Percentiles rank a stretch among this genome's conserved stretches.
phyloP scores from a whole-genome alignment of 306 rosid genomes.

The Cucurbita pepo region DNA sequence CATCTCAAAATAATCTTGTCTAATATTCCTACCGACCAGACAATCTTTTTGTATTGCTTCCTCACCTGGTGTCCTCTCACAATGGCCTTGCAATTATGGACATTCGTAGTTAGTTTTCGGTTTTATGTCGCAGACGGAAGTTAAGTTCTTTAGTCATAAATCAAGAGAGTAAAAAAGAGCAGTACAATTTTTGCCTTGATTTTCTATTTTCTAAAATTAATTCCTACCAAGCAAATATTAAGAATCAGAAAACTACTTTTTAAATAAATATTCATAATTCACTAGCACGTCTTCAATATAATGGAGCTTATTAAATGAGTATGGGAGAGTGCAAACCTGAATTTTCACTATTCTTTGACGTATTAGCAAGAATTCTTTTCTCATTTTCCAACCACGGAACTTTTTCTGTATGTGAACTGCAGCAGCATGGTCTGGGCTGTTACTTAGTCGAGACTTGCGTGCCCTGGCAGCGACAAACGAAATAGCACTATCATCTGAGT shows the following conservation, averaged over 20 bases:
- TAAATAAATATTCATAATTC: neutral
- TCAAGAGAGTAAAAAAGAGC: neutral
- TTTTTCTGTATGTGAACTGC: constrained; percentile 76
- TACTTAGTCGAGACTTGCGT: constrained; percentile 31
- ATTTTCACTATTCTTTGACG: constrained; percentile 85
- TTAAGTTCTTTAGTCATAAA: neutral
- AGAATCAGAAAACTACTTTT: neutral
- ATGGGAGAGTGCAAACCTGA: constrained; percentile 37
- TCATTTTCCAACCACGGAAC: constrained; percentile 82
- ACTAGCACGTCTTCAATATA: neutral
- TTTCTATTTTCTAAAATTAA: neutral
- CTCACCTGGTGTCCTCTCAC: constrained; percentile 91
- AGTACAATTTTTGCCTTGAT: neutral
- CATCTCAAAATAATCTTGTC: constrained; percentile 80
- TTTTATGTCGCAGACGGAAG: neutral
- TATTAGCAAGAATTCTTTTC: constrained; percentile 68
- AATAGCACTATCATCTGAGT: constrained; percentile 38
- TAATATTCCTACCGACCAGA: constrained; percentile 81
- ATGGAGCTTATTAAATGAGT: neutral
- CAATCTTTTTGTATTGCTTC: constrained; percentile 52
- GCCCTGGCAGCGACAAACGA: constrained; percentile 36
- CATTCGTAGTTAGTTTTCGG: constrained; percentile 19
- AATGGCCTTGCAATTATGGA: constrained; percentile 51
- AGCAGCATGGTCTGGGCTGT: constrained; percentile 40
- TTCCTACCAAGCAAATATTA: neutral